Base-by-base conservation (phyloP, 352 stramenopile genomes). In the Phytophthora palmivora region DNA sequence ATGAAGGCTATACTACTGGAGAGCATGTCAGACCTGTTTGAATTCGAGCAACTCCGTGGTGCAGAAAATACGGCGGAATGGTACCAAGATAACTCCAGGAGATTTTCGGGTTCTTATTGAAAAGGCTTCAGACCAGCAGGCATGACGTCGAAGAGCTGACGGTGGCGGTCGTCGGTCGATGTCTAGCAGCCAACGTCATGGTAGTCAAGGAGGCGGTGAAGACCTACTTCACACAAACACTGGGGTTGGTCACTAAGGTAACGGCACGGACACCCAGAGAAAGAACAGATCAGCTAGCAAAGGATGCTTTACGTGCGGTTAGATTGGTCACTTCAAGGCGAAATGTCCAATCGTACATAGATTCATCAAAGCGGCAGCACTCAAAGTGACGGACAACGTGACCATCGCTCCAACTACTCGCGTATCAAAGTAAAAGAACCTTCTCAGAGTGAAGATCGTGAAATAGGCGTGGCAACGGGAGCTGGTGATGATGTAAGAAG, bases 1-100 rank as follows among this genome's bases (percentile, higher is more conserved):
- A 46, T 46, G 18, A 24, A 46, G 39, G 5, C 19, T 18, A 46
- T 46, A 18, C n/a, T 46, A 18, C 39, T 46, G 39, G 14, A 46
- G 4, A 46, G 18, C 22, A 10, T 26, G 9, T 18, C 39, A 8
- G 18, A 28, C 4, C 39, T 6, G 4, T 26, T 6, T 21, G 39
- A 46, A 28, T 46, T 30, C n/a, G 18, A 46, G 6, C 39, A 28
- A 21, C 39, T 46, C 7, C 39, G 39, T 26, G 18, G 18, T 28
- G 39, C 39, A 26, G 39, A 9, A 32, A 32, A 8, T 32, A 32
- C 26, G 26, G 26, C 26, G 26, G 26, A 32, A 32, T 8, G 26
- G 26, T 32, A 9, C 4, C 4, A 9, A 4, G 4, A 32, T 32
- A 8, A 32, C 26, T 8, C 26, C 26, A 32, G 26, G 8, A 32